Evolutionary conservation across 2,329 filamentous ascomycete species (phyloP), one percentile per base, ranked within the genome.

Genomic region (Colletotrichum magnum): DNA sequence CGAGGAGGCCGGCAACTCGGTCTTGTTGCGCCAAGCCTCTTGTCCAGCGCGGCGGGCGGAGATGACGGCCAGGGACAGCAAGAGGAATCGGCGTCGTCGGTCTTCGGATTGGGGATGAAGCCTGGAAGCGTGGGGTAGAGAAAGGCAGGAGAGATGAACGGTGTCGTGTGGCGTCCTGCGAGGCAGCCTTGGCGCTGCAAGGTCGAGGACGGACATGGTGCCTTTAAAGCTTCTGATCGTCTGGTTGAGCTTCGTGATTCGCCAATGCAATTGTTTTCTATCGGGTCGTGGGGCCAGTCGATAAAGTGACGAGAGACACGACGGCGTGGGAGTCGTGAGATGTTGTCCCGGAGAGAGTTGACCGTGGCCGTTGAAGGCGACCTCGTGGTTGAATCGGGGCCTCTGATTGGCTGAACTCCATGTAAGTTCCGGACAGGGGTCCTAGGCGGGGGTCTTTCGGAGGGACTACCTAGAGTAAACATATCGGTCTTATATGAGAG

Each of bases 151-250:
- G 47, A 68, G 52, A 68, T 58, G 68, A 59, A 64, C 64, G 47
- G 68, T 58, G 64, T 70, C 57, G 58, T 64, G 64, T 64, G 64
- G 68, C 64, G 54, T 69, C 32, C 32, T 36, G 32, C 32, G 4
- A 36, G 32, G 4, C 32, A 47, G 39, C 28, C 64, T 68, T 70
- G 68, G 68, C 68, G 54, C 64, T 70, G 64, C 63, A 68, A 36
- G 64, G 64, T 68, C 64, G 24, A 61, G 47, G 51, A 45, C 62
- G 47, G 58, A 36, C 52, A 48, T 36, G 32, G 43, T 60, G 62
- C 57, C 57, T 56, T 47, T 41, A 57, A 60, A n/a, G 67, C 52
- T 52, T 69, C 52, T 41, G 26, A 57, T 59, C 36, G 56, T 43
- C 21, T 18, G 24, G 18, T 32, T 21, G 18, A 1, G 45, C 16